Percentiles rank a stretch among this genome's conserved stretches.
phyloP scores from a whole-genome alignment of 352 stramenopile species.

The Phytophthora nicotianae region DNA sequence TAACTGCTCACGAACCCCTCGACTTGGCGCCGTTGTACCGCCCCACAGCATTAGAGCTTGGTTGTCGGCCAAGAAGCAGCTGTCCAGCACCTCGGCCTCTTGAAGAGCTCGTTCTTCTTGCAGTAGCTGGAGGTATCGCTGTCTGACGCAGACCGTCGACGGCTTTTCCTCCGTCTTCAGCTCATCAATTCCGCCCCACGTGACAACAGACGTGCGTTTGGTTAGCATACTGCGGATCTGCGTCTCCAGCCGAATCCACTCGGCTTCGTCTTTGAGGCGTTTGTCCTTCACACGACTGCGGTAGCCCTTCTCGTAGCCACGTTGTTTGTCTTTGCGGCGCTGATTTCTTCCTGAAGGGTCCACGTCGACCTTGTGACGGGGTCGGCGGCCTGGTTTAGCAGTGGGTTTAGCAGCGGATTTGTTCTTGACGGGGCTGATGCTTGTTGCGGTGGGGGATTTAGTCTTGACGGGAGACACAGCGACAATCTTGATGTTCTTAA shows the following conservation, averaged over 20 bases:
- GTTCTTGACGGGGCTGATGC: slow-evolving; percentile 17
- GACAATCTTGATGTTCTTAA: slow-evolving; percentile 10
- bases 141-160: slow-evolving; percentile 13
- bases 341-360: slow-evolving; percentile 20
- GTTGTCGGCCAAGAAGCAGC: slow-evolving; percentile 14
- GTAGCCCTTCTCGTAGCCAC: slow-evolving; percentile 42
- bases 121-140: slow-evolving; percentile 29
- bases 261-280: slow-evolving; percentile 15
- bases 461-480: slow-evolving; percentile 11
- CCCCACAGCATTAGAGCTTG: slow-evolving; percentile 29
- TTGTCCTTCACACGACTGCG: slow-evolving; percentile 25
- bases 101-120: slow-evolving; percentile 30
- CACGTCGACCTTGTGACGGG: slow-evolving; percentile 8
- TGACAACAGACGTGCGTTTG: slow-evolving; percentile 27
- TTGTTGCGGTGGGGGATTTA: neutral
- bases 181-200: slow-evolving; percentile 2
- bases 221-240: slow-evolving; percentile 26
- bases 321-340: slow-evolving; percentile 43
- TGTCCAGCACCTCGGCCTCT: slow-evolving; percentile 18
- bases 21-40: slow-evolving; percentile 19
- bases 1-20: slow-evolving; percentile 29
- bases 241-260: slow-evolving; percentile 32
- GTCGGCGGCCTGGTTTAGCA: slow-evolving; percentile 17
- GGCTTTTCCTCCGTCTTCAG: neutral
- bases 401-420: slow-evolving; percentile 8